Conservation (phyloP, 1,284 basidiomycete species). For the Singerocomus rubriflavus region DNA sequence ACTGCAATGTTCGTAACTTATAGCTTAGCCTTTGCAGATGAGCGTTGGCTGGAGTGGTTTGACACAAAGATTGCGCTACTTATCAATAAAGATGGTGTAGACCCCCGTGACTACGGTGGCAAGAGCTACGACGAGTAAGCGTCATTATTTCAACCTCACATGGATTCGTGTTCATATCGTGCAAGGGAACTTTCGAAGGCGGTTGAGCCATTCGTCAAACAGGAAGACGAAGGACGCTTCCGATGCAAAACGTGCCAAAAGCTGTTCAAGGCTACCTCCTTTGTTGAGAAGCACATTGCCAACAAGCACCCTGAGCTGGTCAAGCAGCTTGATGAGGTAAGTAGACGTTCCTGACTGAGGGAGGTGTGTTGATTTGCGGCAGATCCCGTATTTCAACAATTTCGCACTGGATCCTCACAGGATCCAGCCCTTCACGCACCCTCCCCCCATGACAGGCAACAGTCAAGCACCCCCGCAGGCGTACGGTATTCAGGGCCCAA, state of each 20-base stretch:
- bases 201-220: constrained; percentile 78
- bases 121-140: constrained; percentile 86
- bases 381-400: constrained; percentile 89
- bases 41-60: constrained; percentile 83
- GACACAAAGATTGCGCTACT: constrained; percentile 80
- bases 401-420: constrained; percentile 91
- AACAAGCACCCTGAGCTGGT: constrained; percentile 86
- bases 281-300: constrained; percentile 92
- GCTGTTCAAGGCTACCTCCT: constrained; percentile 92
- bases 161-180: constrained; percentile 11
- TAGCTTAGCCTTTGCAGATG: constrained; percentile 49
- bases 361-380: constrained; percentile 24
- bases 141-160: constrained; percentile 8
- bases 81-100: constrained; percentile 71
- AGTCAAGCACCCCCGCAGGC: constrained; percentile 74
- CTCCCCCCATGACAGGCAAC: constrained; percentile 60
- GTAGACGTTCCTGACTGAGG: constrained; percentile 16
- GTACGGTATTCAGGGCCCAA: constrained; percentile 66
- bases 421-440: constrained; percentile 81
- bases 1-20: constrained; percentile 17
- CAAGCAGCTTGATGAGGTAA: constrained; percentile 73
- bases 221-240: constrained; percentile 94
- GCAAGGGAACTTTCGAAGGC: constrained; percentile 76
- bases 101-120: constrained; percentile 84
- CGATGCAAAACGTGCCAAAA: constrained; percentile 93